A percentile compares a stretch with the other conserved stretches of the same genome.
These are phyloP conservation scores for Solanum etuberosum DNA, from an alignment of 257 asterid species.

Conservation along the genomic window DNA sequence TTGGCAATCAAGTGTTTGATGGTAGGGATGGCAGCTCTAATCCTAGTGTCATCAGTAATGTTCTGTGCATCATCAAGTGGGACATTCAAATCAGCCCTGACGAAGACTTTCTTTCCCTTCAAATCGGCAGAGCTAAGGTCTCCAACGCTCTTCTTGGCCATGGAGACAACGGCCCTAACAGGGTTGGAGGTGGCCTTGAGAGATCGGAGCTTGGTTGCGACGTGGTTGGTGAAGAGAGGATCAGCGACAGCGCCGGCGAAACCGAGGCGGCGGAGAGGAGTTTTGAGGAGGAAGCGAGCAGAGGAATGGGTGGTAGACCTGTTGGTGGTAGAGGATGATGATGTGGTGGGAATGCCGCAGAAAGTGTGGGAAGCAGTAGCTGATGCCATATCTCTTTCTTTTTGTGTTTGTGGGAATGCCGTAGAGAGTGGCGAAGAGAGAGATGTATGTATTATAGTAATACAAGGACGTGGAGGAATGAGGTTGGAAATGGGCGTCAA, in stretches of 20 bases:
- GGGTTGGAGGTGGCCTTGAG: conserved; percentile 25
- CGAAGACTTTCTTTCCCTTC: conserved; percentile 63
- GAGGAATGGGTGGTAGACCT: not conserved
- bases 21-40: conserved; percentile 76
- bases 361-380: conserved; percentile 54
- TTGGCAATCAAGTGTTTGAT: conserved; percentile 44
- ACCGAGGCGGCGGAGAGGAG: conserved; percentile 40
- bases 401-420: not conserved
- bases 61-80: conserved; percentile 58
- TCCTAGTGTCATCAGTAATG: conserved; percentile 70
- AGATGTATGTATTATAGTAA: not conserved
- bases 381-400: conserved; percentile 33
- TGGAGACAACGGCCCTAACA: conserved; percentile 32
- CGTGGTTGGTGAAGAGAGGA: conserved; percentile 26
- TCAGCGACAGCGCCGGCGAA: conserved; percentile 40
- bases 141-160: conserved; percentile 64
- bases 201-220: conserved; percentile 41
- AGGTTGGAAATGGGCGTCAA: not conserved
- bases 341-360: conserved; percentile 32
- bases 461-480: conserved; percentile 5
- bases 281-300: conserved; percentile 44
- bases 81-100: conserved; percentile 71
- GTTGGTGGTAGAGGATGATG: conserved; percentile 26
- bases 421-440: not conserved
- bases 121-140: conserved; percentile 42